phyloP scores from a whole-genome alignment of 805 yeast genomes.

The Wickerhamiella kurtzmanii region DNA sequence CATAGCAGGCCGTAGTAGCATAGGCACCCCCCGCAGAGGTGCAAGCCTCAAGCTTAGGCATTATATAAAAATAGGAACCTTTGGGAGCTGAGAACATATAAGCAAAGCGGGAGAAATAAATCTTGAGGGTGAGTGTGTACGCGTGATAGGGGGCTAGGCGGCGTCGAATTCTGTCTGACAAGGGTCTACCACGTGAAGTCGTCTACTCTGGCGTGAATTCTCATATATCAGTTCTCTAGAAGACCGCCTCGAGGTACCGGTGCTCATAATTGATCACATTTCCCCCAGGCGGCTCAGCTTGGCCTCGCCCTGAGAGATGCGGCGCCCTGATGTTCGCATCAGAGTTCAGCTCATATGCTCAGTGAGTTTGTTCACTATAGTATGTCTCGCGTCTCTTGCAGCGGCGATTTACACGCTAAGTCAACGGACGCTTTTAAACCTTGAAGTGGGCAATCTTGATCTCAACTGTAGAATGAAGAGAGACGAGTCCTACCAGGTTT shows the following conservation, averaged over 20 bases:
- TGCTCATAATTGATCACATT: no score
- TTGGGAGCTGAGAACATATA: background rate
- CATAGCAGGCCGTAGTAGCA: background rate
- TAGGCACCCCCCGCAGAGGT: background rate
- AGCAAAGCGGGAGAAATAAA: background rate
- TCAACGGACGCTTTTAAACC: constrained; percentile 26
- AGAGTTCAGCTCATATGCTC: constrained; percentile 61
- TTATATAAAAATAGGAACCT: background rate
- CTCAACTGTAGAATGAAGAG: constrained; percentile 14
- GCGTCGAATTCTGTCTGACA: no score
- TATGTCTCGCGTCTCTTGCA: constrained; percentile 60
- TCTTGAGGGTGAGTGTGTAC: background rate
- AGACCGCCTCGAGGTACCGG: no score
- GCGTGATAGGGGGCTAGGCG: background rate
- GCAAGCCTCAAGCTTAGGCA: background rate
- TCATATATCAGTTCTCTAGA: background rate
- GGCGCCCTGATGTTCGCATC: constrained; percentile 38
- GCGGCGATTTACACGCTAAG: constrained; percentile 31
- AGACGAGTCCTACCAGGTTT: constrained; percentile 14
- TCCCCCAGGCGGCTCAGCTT: background rate
- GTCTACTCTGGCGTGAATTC: background rate
- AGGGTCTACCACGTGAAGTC: background rate
- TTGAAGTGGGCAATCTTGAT: constrained; percentile 19
- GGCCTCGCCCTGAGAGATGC: constrained; percentile 5
- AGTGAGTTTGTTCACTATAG: constrained; percentile 54